A percentile compares a stretch with the other conserved stretches of the same genome.
phyloP scores from a whole-genome alignment of 805 yeast genomes.

The Cyberlindnera galapagoensis region DNA sequence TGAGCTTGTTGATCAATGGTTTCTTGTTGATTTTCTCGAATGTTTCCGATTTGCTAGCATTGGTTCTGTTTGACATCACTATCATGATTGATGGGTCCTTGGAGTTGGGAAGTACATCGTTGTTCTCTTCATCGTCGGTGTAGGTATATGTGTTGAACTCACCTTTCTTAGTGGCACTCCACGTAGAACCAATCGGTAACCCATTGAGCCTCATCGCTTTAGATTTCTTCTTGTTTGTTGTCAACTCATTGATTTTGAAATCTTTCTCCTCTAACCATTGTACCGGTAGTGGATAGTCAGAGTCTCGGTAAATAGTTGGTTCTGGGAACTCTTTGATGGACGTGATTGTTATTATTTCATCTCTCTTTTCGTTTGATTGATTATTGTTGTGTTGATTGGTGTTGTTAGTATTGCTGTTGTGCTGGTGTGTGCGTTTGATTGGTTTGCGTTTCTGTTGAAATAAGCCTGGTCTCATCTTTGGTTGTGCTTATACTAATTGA shows the following conservation, averaged over 20 bases:
- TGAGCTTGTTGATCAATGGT: conserved; percentile 6
- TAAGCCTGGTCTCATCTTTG: no score
- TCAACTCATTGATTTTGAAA: conserved; percentile 11
- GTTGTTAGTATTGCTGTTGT: conserved; percentile 3
- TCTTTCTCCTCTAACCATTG: background rate
- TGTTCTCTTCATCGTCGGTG: conserved; percentile 1
- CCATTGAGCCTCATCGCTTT: conserved; percentile 8
- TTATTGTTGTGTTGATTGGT: conserved; percentile 1
- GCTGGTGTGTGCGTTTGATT: conserved; percentile 2
- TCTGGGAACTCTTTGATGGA: conserved; percentile 11
- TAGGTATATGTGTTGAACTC: background rate
- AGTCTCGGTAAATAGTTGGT: conserved; percentile 8
- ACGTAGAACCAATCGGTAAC: conserved; percentile 9
- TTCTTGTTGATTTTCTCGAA: no score
- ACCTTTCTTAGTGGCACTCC: conserved; percentile 5
- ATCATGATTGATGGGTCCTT: conserved; percentile 12
- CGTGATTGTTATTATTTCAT: conserved; percentile 3
- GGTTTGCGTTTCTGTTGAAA: conserved; percentile 9
- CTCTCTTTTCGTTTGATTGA: conserved; percentile 3
- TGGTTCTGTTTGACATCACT: conserved; percentile 6
- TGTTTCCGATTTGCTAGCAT: conserved; percentile 11
- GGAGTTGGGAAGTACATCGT: no score
- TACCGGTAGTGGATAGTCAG: conserved; percentile 15
- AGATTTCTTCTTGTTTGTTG: conserved; percentile 11
- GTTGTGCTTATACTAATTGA: no score